Evolutionary conservation across 1,284 basidiomycete species (phyloP).

Genomic region (Schizophyllum amplum): DNA sequence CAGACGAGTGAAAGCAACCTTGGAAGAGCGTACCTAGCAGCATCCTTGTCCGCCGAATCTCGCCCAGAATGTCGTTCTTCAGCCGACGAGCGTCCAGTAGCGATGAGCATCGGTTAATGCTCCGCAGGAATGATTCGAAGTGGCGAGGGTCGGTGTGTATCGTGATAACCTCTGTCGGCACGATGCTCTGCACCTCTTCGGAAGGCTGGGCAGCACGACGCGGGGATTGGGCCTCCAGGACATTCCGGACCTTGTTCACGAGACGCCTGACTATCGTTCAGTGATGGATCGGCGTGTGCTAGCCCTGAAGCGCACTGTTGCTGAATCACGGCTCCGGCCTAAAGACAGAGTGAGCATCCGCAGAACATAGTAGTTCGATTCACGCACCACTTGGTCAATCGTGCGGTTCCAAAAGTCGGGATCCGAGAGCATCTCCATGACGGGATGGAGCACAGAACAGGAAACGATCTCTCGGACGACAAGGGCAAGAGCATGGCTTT

Average conservation of each 20-base stretch:
- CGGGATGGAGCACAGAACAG: conserved; percentile 75
- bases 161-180: conserved; percentile 60
- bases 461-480: conserved; percentile 79
- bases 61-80: conserved; percentile 83
- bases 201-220: conserved; percentile 31
- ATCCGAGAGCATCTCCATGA: conserved; percentile 89
- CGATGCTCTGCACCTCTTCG: background rate
- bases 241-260: conserved; percentile 77
- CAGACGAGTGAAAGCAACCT: conserved; percentile 1
- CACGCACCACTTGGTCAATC: conserved; percentile 81
- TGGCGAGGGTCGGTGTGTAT: conserved; percentile 71
- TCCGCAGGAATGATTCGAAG: conserved; percentile 84
- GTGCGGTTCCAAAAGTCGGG: conserved; percentile 95
- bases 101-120: conserved; percentile 75
- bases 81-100: conserved; percentile 84
- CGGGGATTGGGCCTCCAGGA: conserved; percentile 75
- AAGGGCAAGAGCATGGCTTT: conserved; percentile 64
- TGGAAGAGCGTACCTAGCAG: conserved; percentile 45
- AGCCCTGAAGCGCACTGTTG: conserved; percentile 66
- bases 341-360: conserved; percentile 11
- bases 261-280: conserved; percentile 44
- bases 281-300: background rate
- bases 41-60: conserved; percentile 73
- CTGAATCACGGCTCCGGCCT: conserved; percentile 85
- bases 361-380: background rate